Evolutionary conservation across 495 filamentous ascomycete genomes (phyloP).

Genomic region (Lasiosphaeria miniovina): DNA sequence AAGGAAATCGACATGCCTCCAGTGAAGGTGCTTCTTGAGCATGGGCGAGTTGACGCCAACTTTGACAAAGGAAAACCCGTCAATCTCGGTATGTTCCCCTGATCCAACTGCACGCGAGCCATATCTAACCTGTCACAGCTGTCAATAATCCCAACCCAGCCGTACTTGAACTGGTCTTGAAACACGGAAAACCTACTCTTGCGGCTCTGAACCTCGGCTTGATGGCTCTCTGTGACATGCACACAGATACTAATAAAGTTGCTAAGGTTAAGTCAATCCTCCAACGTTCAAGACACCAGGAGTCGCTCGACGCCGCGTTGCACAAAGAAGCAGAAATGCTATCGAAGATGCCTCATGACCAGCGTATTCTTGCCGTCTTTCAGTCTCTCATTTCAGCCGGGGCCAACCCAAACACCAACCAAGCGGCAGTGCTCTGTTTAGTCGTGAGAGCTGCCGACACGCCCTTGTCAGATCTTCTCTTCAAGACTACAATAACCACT

Average conservation of each 20-base stretch:
- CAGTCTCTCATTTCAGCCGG: conserved; percentile 39
- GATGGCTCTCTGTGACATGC: conserved; percentile 28
- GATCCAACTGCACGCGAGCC: neutral
- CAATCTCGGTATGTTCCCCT: conserved; percentile 21
- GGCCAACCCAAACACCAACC: conserved; percentile 42
- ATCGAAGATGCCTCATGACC: conserved; percentile 25
- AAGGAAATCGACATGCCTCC: conserved; percentile 40
- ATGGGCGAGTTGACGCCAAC: conserved; percentile 45
- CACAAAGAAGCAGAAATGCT: conserved; percentile 40
- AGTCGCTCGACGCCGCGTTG: conserved; percentile 32
- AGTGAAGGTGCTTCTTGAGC: conserved; percentile 36
- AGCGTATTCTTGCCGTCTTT: conserved; percentile 31
- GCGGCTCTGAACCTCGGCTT: conserved; percentile 34
- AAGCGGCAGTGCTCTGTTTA: conserved; percentile 39
- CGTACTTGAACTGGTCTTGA: conserved; percentile 42
- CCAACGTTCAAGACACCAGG: conserved; percentile 34
- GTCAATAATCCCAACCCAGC: conserved; percentile 32
- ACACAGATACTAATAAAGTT: conserved; percentile 33
- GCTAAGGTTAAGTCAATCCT: conserved; percentile 38
- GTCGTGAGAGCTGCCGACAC: conserved; percentile 38
- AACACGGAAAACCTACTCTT: conserved; percentile 34
- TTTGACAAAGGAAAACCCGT: conserved; percentile 35
- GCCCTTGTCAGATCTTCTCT: conserved; percentile 40
- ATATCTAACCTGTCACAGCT: conserved; percentile 24
- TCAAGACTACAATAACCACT: conserved; percentile 29